These are phyloP conservation scores for Populus simonii DNA, from an alignment of 345 rosid species.

Conservation along the genomic window DNA sequence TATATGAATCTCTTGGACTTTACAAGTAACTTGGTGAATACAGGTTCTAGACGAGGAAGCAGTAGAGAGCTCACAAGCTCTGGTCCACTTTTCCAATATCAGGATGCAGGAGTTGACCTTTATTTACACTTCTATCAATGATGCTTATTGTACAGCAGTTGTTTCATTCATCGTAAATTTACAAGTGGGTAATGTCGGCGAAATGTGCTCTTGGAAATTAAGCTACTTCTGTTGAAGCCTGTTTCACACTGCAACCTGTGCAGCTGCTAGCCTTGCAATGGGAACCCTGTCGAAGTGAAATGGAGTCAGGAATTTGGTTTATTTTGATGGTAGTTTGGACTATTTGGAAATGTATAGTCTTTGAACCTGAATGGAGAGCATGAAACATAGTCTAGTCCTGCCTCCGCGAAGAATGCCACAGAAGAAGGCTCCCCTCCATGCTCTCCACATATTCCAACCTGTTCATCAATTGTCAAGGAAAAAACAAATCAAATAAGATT, in stretches of 20 bases:
- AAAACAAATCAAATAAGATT: not conserved
- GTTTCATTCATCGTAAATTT: no score
- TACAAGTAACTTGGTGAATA: not conserved
- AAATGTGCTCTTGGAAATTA: not conserved
- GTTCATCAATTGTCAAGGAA: constrained; percentile 3
- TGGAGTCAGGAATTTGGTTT: not conserved
- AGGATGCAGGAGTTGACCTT: not conserved
- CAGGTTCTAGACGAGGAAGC: no score
- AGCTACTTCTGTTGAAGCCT: not conserved
- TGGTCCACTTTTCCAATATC: not conserved
- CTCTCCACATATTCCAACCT: constrained; percentile 96
- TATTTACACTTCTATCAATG: constrained; percentile 3
- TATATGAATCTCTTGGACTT: not conserved
- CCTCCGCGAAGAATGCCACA: constrained; percentile 80
- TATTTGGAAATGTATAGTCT: not conserved
- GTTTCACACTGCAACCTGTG: constrained; percentile 62
- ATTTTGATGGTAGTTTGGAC: not conserved
- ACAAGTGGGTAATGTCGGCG: not conserved
- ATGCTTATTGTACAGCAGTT: not conserved
- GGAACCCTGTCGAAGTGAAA: constrained; percentile 55
- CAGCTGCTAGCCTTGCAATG: constrained; percentile 93
- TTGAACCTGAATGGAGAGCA: constrained; percentile 94
- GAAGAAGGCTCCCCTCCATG: constrained; percentile 97
- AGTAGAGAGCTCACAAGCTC: not conserved
- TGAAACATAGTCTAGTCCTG: constrained; percentile 92